Evolutionary conservation across 306 rosid species (phyloP).

Genomic region (Canavalia ensiformis): DNA sequence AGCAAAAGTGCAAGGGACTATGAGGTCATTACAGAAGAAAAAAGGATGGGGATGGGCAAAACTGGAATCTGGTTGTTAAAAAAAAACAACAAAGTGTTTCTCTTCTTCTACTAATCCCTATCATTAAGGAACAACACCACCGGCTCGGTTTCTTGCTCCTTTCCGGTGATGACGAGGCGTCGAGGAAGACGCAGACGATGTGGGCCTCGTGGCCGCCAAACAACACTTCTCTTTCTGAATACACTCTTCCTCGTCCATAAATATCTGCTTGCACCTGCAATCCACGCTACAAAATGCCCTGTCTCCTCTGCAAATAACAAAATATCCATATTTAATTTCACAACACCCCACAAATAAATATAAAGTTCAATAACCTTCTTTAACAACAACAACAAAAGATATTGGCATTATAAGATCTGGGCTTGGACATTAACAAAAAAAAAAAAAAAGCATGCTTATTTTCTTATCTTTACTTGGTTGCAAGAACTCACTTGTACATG

Average conservation of each 20-base stretch:
- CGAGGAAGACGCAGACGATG: constrained; percentile 55
- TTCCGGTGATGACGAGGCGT: constrained; percentile 54
- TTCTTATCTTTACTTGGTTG: not conserved
- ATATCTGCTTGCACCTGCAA: constrained; percentile 90
- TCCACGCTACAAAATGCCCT: constrained; percentile 93
- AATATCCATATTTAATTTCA: not conserved
- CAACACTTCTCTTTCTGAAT: constrained; percentile 60
- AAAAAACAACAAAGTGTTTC: not conserved
- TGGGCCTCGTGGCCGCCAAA: constrained; percentile 53
- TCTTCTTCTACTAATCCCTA: not conserved
- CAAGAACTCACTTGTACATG: constrained; percentile 86
- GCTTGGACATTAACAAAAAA: not conserved
- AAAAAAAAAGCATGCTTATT: not conserved
- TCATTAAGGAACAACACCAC: constrained; percentile 61
- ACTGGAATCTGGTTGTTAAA: constrained; percentile 31
- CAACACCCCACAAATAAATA: constrained; percentile 13
- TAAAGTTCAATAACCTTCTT: constrained; percentile 6
- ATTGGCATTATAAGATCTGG: constrained; percentile 38
- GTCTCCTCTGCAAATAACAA: constrained; percentile 71
- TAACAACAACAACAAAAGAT: constrained; percentile 28
- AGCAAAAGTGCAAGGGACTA: constrained; percentile 57
- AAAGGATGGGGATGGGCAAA: constrained; percentile 45
- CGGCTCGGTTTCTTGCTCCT: constrained; percentile 56
- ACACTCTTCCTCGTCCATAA: constrained; percentile 82
- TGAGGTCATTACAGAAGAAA: constrained; percentile 53